These are phyloP conservation scores for Gossypium turneri DNA, from an alignment of 345 rosid species.

Conservation along the genomic window DNA sequence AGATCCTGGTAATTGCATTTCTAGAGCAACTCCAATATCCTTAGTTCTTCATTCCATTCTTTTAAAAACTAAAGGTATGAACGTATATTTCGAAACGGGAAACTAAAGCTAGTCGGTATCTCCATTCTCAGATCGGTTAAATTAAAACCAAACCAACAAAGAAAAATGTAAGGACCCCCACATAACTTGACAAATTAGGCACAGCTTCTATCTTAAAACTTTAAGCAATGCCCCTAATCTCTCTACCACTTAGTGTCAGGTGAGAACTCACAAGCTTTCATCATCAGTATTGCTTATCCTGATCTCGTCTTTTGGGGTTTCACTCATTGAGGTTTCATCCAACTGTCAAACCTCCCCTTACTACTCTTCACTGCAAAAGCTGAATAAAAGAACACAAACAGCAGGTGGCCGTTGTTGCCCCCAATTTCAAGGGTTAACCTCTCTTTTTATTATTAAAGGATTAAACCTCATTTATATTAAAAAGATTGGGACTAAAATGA, in stretches of 20 bases:
- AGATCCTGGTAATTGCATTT: conserved; percentile 14
- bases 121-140: neutral
- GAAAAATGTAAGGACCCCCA: neutral
- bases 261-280: neutral
- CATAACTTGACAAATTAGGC: neutral
- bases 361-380: no score
- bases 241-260: neutral
- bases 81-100: neutral
- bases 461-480: no score
- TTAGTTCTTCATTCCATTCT: neutral
- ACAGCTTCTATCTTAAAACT: neutral
- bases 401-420: no score
- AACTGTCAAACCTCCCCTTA: no score
- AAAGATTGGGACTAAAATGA: no score
- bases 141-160: neutral
- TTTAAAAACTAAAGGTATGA: neutral
- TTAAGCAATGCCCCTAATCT: neutral
- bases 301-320: no score
- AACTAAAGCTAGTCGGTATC: neutral
- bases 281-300: no score
- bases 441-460: no score
- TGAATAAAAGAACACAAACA: no score
- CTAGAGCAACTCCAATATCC: neutral
- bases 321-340: no score
- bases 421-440: no score